Evolutionary conservation across 75 land plant genomes (phyloP), one percentile per base, ranked within the genome.

Genomic region (Sequoiadendron giganteum): DNA sequence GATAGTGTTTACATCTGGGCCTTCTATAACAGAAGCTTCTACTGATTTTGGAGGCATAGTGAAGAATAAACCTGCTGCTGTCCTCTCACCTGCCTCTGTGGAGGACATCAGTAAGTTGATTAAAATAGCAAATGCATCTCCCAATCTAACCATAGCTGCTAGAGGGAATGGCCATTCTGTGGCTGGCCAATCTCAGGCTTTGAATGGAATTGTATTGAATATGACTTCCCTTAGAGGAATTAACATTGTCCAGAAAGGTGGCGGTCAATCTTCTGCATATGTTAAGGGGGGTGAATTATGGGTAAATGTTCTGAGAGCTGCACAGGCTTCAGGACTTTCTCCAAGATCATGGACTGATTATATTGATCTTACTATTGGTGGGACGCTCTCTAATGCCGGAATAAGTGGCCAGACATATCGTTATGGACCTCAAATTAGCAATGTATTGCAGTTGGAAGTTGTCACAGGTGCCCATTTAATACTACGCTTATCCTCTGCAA

Each of bases 311-410:
- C 88, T 92, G 28, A 72, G 87, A 52, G 92, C 91, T 3, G 87
- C 92, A 25, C 84, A 92, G 45, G 88, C 87, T 85, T 25, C 78
- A 25, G 91, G 93, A 32, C 85, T 95, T 76, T 89, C 96, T 15
- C 96, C 95, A 19, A 87, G 94, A 80, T 93, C 95, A 42, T 95
- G 95, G 96, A 97, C 97, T 2, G 99, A 97, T 82, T 95, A 97
- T 87, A 92, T 97, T 39, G 88, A 92, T 52, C 91, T 97, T 89
- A 94, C 92, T 58, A 89, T 97, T 45, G 99, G 97, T 19, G 99
- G 97, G 48, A 97, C 99, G n/a, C 86, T 97, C 28, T 97, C 97
- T 14, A 97, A 97, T 90, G 97, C 93, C 83, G 99, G 97, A n/a
- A 91, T 97, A 55, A 97, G 99, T 78, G 97, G 99, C n/a, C 99